Base-by-base conservation (phyloP, 2,329 filamentous ascomycete genomes). In the Aulographum hederae region DNA sequence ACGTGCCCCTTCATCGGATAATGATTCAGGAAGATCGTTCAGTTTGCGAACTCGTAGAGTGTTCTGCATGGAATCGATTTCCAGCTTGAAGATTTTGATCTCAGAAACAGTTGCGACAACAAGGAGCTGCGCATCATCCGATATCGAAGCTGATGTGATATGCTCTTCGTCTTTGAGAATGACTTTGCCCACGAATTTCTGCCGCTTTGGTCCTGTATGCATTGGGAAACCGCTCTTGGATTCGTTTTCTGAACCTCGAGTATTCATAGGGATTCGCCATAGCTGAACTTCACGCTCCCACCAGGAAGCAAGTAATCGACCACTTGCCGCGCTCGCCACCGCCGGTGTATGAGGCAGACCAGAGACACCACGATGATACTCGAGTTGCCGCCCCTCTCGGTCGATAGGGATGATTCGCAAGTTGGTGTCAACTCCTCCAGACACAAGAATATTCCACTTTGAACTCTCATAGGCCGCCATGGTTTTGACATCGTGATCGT, bases 401-500 rank as follows among this genome's bases (percentile, higher is more conserved):
- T 13, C 73, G 18, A 98, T 62, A 4, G 89, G 89, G 12, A 86
- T 60, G 26, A 94, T 68, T 27, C 91, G 69, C 1, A 85, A 82
- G 31, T 73, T 73, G 3, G 84, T 78, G 53, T 95, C 89, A 30
- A 85, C 78, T 80, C 84, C 89, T 68, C 89, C 89, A 39, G 86
- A 91, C 12, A 92, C 79, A 8, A 93, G 64, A 34, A 95, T 73
- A 46, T 82, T 95, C 46, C 93, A 69, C 31, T 72, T 72, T 31
- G 69, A 73, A 32, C 76, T 76, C 52, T 98, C 89, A 40, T 86
- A 95, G 0, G 80, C 74, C 20, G 84, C 79, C 71, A 95, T 80
- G 1, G 82, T 71, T 58, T 95, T 95, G 45, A 95, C 84, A 57
- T 98, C 89, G 52, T 95, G 85, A 28, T 77, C 72, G 48, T 98